Conservation (phyloP, 208 protist genomes). For the Trypanosoma platydactyli region DNA sequence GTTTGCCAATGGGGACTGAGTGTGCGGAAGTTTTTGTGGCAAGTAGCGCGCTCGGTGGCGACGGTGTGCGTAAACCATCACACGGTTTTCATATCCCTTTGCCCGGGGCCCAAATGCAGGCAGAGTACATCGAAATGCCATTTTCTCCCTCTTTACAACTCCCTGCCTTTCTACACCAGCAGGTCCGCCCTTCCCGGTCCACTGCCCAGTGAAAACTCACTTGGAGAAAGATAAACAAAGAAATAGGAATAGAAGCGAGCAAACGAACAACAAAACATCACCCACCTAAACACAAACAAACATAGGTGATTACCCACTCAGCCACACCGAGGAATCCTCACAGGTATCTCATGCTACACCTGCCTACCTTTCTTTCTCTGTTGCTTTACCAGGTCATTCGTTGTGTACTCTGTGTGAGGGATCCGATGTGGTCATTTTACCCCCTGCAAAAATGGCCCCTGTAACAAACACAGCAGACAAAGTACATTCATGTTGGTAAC, state of each 20-base stretch:
- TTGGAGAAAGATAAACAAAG: conserved; percentile 15
- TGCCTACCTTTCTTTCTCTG: no score
- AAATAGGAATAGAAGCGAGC: conserved; percentile 16
- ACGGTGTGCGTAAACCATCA: conserved; percentile 84
- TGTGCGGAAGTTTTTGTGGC: conserved; percentile 49
- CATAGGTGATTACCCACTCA: no score
- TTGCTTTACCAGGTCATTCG: no score
- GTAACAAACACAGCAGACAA: no score
- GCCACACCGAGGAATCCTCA: no score
- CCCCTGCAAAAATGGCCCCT: no score
- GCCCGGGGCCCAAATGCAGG: conserved; percentile 33
- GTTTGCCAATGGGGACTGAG: conserved; percentile 55
- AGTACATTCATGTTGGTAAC: no score
- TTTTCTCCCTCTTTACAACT: conserved; percentile 11
- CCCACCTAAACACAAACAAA: no score
- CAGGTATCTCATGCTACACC: no score
- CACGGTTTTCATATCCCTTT: conserved; percentile 74
- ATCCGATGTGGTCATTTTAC: no score
- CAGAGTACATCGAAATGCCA: conserved; percentile 34
- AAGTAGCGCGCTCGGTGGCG: conserved; percentile 60
- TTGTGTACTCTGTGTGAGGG: no score
- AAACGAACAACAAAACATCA: conserved; percentile 9
- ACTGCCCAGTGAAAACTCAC: conserved; percentile 10
- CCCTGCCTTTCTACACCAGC: neutral
- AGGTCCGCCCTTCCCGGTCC: neutral